Base-by-base conservation (phyloP, 2,329 filamentous ascomycete genomes). In the Fusarium neocosmosporiellum region DNA sequence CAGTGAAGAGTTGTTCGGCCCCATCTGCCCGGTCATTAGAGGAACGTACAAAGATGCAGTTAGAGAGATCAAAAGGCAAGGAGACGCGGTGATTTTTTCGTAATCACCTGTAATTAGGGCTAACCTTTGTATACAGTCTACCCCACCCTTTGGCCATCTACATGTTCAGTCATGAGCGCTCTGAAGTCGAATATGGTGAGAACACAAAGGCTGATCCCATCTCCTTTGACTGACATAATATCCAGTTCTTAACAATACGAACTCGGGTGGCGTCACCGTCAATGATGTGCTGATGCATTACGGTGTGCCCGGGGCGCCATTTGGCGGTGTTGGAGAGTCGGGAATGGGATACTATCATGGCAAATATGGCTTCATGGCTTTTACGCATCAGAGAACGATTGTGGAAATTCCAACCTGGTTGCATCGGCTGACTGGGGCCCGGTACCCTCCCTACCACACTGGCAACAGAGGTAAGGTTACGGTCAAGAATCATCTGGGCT, bases 261-360 rank as follows among this genome's bases (percentile, higher is more conserved):
- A n/a, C 16, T 50, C 46, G 9, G 85, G 85, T 24, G 84, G 85
- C 16, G 84, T 86, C 55, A 85, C 83, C 0, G 77, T 86, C 71
- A 87, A 87, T 68, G 84, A 85, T 68, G 77, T 80, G 16, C 72
- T 81, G 34, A 70, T 84, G 7, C 85, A 86, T 53, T 79, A 80
- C 27, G 76, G 72, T 1, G 78, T 83, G n/a, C 78, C 78, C 0
- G 78, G 76, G 14, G 82, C 83, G 1, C 84, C 85, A 1, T 87
- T 87, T 66, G 85, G 86, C 16, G 85, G 86, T 7, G 82, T 86
- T 20, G 85, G 86, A 14, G 79, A 80, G 14, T 84, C 83, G 1
- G 85, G 85, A 4, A 77, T 80, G 27, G 85, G 85, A 20, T 74
- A 76, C 20, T 86, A 86, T 69, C 84, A 85, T 63, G 86, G 85